Conservation (phyloP, 179 eudicot species). For the Silene coronaria region DNA sequence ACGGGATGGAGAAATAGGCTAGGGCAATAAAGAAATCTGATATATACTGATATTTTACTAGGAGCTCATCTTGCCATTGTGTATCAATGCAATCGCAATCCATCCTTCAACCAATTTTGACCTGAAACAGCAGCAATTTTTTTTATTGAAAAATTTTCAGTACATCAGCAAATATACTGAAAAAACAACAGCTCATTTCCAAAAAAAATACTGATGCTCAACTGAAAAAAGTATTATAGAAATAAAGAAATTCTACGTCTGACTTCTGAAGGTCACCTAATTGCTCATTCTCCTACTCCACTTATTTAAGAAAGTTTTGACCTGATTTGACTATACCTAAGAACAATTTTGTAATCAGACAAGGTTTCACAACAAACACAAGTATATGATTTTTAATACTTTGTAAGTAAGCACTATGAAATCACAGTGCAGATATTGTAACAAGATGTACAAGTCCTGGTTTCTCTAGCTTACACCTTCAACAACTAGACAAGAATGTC, state of each 20-base stretch:
- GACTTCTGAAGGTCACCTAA: not conserved
- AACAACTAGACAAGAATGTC: too few species aligned
- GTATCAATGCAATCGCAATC: conserved; percentile 70
- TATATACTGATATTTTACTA: conserved; percentile 67
- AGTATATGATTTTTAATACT: too few species aligned
- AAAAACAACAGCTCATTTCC: not conserved
- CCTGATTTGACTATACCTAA: not conserved
- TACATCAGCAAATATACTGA: not conserved
- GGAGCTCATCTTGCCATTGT: conserved; percentile 62
- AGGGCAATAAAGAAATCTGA: conserved; percentile 72
- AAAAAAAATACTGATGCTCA: not conserved
- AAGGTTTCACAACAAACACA: not conserved
- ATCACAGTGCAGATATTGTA: too few species aligned
- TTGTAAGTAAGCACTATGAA: too few species aligned
- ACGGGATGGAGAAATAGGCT: conserved; percentile 82
- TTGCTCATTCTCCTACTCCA: not conserved
- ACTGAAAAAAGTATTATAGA: not conserved
- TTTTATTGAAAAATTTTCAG: not conserved
- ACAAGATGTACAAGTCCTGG: too few species aligned
- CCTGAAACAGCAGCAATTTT: conserved; percentile 24
- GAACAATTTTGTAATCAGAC: not conserved
- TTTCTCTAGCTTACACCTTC: too few species aligned
- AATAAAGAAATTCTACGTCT: not conserved
- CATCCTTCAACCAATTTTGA: conserved; percentile 35
- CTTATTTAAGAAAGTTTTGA: not conserved